Evolutionary conservation across 2,329 filamentous ascomycete species (phyloP), one percentile per base, ranked within the genome.

Genomic region (Aotearoamyces nothofagi): DNA sequence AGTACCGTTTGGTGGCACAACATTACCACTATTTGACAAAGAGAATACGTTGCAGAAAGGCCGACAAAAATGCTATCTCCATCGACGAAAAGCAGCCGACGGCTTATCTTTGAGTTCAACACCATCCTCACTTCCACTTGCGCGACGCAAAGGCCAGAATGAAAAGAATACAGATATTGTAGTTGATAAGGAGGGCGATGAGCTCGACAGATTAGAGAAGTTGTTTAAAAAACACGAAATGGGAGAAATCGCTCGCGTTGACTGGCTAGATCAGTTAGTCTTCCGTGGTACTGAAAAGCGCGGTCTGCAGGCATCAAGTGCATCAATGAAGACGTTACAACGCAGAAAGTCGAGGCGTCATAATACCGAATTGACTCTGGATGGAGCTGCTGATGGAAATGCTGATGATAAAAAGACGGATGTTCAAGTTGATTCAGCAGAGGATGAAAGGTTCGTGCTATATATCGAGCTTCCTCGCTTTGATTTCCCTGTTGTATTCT

Each of bases 211-310:
- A 11, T 67, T 98, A 41, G 86, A 96, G 47, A 77, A 73, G 30
- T 54, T 96, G 13, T 79, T 98, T 49, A 98, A 98, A 56, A 92
- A 93, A 54, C 90, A 96, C 47, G 92, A 98, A 49, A 92, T 94
- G 78, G 86, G 84, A 11, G 90, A 98, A 50, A 87, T 98, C 15
- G 75, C 82, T 1, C 72, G 84, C 10, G 79, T 93, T 26, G 82
- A 92, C 44, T 98, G 90, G 92, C 67, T 98, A 24, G 90, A 98
- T 51, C 81, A 90, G 45, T 66, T 96, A 42, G 86, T 94, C 3
- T 98, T 92, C 50, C 75, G 87, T 22, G 78, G 78, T 29, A 76
- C 92, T 34, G 87, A 93, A 56, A 90, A 80, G 54, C 65, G 73
- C 33, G 70, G 76, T 13, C 49, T 72, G 3, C 64, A 74, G 43